Evolutionary conservation across 257 asterid genomes (phyloP).

Genomic region (Oldenlandia corymbosa): DNA sequence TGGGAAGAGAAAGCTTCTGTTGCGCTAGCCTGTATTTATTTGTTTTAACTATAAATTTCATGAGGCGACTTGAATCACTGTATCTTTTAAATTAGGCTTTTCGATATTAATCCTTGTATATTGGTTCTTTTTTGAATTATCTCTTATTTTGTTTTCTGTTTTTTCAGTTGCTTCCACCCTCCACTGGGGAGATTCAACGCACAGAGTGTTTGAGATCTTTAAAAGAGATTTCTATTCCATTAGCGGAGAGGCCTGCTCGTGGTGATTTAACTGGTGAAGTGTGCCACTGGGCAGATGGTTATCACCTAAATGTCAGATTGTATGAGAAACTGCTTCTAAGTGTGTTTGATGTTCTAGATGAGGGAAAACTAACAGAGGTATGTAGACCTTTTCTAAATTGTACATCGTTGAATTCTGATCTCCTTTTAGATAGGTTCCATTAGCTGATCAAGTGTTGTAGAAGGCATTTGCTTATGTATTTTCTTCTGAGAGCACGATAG

Average conservation of each 20-base stretch:
- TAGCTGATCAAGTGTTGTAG: neutral
- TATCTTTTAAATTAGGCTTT: neutral
- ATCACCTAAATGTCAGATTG: slow-evolving; percentile 79
- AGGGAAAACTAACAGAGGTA: slow-evolving; percentile 99
- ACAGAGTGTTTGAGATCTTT: slow-evolving; percentile 83
- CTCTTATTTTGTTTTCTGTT: slow-evolving; percentile 16
- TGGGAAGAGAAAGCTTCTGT: too few relatives aligned
- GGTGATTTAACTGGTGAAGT: slow-evolving; percentile 99
- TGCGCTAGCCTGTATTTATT: neutral
- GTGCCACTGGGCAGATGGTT: slow-evolving; percentile 99
- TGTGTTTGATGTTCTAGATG: slow-evolving; percentile 92
- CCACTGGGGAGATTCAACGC: slow-evolving; percentile 83
- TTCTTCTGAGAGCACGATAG: neutral
- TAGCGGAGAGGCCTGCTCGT: slow-evolving; percentile 96
- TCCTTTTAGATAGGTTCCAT: neutral
- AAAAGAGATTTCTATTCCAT: slow-evolving; percentile 71
- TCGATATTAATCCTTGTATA: neutral
- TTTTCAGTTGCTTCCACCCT: slow-evolving; percentile 79
- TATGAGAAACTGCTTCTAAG: slow-evolving; percentile 91
- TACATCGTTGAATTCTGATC: neutral
- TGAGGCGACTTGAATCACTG: too few relatives aligned
- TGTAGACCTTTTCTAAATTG: slow-evolving; percentile 17
- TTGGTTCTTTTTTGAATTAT: slow-evolving; percentile 7
- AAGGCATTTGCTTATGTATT: slow-evolving; percentile 2
- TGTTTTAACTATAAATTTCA: too few relatives aligned